Percentiles rank a stretch among this genome's conserved stretches.
Evolutionary conservation across 2,329 filamentous ascomycete species (phyloP).

Genomic region (Cladosporium phlei): DNA sequence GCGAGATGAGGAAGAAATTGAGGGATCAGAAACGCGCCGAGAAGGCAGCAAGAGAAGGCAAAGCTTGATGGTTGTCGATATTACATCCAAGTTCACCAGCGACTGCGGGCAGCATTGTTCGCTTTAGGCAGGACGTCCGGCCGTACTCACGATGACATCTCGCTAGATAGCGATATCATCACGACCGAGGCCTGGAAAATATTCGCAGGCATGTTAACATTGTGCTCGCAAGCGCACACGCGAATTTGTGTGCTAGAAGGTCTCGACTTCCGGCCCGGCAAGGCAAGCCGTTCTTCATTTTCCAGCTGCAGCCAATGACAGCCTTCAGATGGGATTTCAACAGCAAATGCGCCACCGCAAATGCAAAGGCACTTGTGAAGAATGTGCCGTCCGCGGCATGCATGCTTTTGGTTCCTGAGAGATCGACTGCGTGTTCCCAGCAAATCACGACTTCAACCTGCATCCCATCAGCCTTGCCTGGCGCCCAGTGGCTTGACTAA

Average conservation of each 20-base stretch:
- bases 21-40: conserved; percentile 63
- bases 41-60: conserved; percentile 43
- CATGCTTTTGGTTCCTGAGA: neutral
- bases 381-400: neutral
- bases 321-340: neutral
- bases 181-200: too few relatives aligned
- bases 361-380: neutral
- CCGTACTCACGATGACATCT: too few relatives aligned
- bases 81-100: too few relatives aligned
- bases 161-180: too few relatives aligned
- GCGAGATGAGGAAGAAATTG: conserved; percentile 67
- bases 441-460: conserved; percentile 3
- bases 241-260: neutral
- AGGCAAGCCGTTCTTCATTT: conserved; percentile 6
- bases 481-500: neutral
- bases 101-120: too few relatives aligned
- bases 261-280: neutral
- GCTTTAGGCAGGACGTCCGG: too few relatives aligned
- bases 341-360: neutral
- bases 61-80: neutral
- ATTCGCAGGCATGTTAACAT: too few relatives aligned
- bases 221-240: neutral
- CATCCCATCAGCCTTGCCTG: neutral
- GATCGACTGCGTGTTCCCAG: neutral
- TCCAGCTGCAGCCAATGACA: conserved; percentile 9